Evolutionary conservation across 1,284 basidiomycete genomes (phyloP), one percentile per base, ranked within the genome.

Genomic region (Boletus semigastroideus): DNA sequence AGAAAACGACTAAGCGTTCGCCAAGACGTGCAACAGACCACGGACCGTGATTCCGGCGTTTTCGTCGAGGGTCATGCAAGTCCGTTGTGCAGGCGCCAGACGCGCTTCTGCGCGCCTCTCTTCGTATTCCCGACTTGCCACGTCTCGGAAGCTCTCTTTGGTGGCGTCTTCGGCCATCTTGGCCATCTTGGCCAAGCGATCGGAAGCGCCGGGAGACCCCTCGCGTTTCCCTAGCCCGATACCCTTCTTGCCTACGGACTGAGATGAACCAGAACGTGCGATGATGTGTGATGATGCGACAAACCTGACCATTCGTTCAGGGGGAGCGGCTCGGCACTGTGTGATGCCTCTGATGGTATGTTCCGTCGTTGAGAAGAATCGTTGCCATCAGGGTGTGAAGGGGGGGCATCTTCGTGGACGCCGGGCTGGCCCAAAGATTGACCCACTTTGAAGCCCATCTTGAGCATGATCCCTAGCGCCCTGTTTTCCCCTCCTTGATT

Each of bases 371-470:
- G 46, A 37, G 52, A 36, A 7, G 45, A n/a, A 16, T 47, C 54
- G 19, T 33, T 14, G 9, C 22, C 50, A 5, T 49, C 39, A 22
- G 43, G 30, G 16, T 52, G 52, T 12, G 57, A 27, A 25, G 47
- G 25, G 36, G 51, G n/a, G 25, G 41, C 1, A 38, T 4, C 51
- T 20, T 53, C 51, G 2, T 46, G 52, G 44, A 54, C 49, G 22
- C n/a, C n/a, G n/a, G n/a, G 60, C 59, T 68, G 75, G 5, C 90
- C 90, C 34, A 92, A 76, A 3, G 87, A 74, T 66, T 90, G 81
- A 13, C 90, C 90, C 3, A 87, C 83, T 72, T 86, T 86, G 72
- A 90, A 92, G 2, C 90, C 90, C 90, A 92, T 92, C 73, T 87
- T 91, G 78, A 89, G 82, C 90, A 92, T 92, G 76, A 92, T 91